Conservation (phyloP, 2,329 filamentous ascomycete species). For the Xylariaceae sp. region DNA sequence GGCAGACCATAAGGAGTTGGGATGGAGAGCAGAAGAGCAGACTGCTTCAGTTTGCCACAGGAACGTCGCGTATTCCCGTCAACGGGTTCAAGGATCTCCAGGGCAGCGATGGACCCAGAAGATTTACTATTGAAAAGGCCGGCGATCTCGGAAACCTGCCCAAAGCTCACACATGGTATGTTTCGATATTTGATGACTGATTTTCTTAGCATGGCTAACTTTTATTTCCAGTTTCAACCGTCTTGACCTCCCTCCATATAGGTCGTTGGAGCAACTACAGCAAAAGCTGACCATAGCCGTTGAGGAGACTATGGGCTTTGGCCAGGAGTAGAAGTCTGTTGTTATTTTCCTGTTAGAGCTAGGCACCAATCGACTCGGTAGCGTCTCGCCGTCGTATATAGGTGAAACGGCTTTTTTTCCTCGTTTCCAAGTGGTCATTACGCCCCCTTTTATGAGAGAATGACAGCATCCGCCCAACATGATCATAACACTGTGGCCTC, state of each 20-base stretch:
- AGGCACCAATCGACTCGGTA: neutral
- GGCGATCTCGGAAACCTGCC: conserved; percentile 86
- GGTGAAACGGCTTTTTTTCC: conserved; percentile 15
- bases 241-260: conserved; percentile 90
- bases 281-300: conserved; percentile 93
- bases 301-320: conserved; percentile 97
- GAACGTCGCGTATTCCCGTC: conserved; percentile 94
- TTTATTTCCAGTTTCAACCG: conserved; percentile 74
- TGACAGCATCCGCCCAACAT: neutral
- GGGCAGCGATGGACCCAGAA: conserved; percentile 87
- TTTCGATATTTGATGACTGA: neutral
- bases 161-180: conserved; percentile 96
- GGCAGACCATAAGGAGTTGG: conserved; percentile 95
- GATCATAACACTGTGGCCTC: conserved; percentile 6
- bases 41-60: conserved; percentile 92
- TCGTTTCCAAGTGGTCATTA: conserved; percentile 7
- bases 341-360: conserved; percentile 12
- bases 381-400: conserved; percentile 22
- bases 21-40: conserved; percentile 98
- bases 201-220: neutral
- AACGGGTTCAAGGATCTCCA: conserved; percentile 99
- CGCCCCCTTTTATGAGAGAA: neutral
- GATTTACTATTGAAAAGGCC: conserved; percentile 97
- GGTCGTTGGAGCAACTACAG: conserved; percentile 76
- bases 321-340: conserved; percentile 69